Evolutionary conservation across 1,139 yeast species (phyloP).

Genomic region (Saccharomyces pastorianus): DNA sequence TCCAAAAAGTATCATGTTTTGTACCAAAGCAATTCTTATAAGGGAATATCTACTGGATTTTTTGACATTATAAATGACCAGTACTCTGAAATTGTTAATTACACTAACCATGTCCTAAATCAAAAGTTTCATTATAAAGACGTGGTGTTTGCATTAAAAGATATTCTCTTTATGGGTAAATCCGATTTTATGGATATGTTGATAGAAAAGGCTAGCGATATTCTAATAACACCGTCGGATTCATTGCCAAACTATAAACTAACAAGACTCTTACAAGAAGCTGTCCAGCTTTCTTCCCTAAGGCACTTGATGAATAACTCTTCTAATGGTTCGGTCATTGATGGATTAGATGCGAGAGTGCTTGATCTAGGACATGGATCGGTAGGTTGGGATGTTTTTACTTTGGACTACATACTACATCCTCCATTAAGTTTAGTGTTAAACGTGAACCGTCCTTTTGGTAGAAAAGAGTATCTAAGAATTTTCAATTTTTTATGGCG

Average conservation of each 20-base stretch:
- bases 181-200: constrained; percentile 72
- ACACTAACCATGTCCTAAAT: constrained; percentile 46
- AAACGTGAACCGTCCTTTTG: constrained; percentile 34
- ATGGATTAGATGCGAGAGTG: constrained; percentile 72
- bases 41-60: constrained; percentile 19
- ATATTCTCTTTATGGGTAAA: constrained; percentile 59
- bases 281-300: constrained; percentile 59
- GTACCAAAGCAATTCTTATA: constrained; percentile 9
- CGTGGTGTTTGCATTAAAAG: constrained; percentile 58
- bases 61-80: constrained; percentile 43
- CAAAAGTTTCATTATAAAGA: constrained; percentile 42
- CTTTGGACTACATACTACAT: constrained; percentile 70
- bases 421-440: constrained; percentile 44
- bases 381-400: constrained; percentile 86
- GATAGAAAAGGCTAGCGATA: constrained; percentile 46
- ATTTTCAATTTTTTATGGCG: constrained; percentile 84
- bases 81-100: constrained; percentile 50
- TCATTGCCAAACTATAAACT: constrained; percentile 59
- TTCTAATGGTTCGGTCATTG: constrained; percentile 36
- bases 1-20: constrained; percentile 27
- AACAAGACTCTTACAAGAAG: constrained; percentile 55
- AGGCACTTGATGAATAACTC: constrained; percentile 31
- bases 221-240: constrained; percentile 55
- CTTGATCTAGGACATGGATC: constrained; percentile 64
- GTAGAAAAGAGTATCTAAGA: constrained; percentile 58